A percentile compares a stretch with the other conserved stretches of the same genome.
Evolutionary conservation across 225 moss, liverwort and hornwort species (phyloP).

Genomic region (Pseudoscleropodium purum): DNA sequence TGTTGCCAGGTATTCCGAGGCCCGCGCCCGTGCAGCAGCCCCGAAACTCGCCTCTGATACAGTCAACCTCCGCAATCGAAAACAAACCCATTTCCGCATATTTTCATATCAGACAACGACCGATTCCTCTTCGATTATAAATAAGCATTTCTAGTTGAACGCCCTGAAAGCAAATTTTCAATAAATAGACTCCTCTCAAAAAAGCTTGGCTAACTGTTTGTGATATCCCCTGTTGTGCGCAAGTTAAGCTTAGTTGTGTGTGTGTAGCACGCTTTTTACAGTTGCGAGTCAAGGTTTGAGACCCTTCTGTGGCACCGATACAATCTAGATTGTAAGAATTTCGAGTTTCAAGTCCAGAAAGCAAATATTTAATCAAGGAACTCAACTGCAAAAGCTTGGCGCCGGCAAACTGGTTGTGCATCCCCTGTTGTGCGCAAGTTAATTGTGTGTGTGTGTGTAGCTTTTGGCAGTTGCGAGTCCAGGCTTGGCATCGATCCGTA

Average conservation of each 20-base stretch:
- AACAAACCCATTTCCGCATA: background rate
- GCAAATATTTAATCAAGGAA: background rate
- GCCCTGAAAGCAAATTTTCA: too few relatives aligned
- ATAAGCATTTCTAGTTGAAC: background rate
- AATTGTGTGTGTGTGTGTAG: background rate
- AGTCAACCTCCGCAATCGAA: background rate
- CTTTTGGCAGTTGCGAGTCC: background rate
- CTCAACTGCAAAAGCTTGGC: background rate
- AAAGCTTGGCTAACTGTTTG: background rate
- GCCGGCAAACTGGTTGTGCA: background rate
- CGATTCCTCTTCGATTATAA: background rate
- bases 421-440: background rate
- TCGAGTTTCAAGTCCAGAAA: background rate
- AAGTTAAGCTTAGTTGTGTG: background rate
- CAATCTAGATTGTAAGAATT: background rate
- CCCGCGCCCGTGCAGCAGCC: background rate
- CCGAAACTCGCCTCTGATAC: background rate
- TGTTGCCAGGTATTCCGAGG: background rate
- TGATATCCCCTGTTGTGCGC: background rate
- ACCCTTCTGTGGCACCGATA: background rate
- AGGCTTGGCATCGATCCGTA: background rate
- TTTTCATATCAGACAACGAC: background rate
- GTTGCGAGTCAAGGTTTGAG: background rate
- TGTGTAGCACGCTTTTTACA: background rate
- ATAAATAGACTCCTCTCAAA: background rate